Evolutionary conservation across 2,329 filamentous ascomycete species (phyloP), one percentile per base, ranked within the genome.

Genomic region (Aspergillus sp.): DNA sequence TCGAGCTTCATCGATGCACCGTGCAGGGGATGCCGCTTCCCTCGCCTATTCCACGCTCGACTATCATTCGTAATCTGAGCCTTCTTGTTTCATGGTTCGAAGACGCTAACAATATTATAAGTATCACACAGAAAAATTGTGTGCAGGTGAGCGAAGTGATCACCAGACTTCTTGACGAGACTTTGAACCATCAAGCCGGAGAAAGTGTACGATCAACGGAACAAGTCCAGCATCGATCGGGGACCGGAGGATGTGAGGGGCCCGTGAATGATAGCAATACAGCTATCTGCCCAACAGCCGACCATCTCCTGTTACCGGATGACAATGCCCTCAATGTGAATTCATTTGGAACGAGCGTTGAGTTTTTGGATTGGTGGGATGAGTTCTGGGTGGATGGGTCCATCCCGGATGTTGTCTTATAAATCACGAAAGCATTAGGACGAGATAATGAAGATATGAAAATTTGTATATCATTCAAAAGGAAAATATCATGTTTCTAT

Each of bases 11-110:
- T 54, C 57, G 63, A 54, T 62, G 60, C 31, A 68, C 67, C 12
- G 49, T 67, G 18, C 61, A 56, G 46, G 61, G 60, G 11, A 56
- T 50, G 20, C 62, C 63, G 26, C 56, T 67, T 7, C 55, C 65
- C 45, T 63, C 59, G 7, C 58, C 64, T 14, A 55, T 62, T 22
- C 62, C 67, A 18, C 64, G 67, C 18, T 63, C 67, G 5, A 61
- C 65, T 50, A 62, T 70, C 6, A 69, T 70, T 56, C 67, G 67
- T 22, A 62, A 65, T 42, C 61, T 70, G 9, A 66, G 61, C 52
- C 59, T 46, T 56, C 24, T 70, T 20, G 61, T 65, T 24, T 63
- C 65, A 24, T 68, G 67, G 61, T 62, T 69, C 31, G 58, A 67
- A 54, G 60, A 49, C 20, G 26, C 57, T 6, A 54, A 55, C 12